Conservation (phyloP, 257 asterid species). For the Leonotis leonurus region DNA sequence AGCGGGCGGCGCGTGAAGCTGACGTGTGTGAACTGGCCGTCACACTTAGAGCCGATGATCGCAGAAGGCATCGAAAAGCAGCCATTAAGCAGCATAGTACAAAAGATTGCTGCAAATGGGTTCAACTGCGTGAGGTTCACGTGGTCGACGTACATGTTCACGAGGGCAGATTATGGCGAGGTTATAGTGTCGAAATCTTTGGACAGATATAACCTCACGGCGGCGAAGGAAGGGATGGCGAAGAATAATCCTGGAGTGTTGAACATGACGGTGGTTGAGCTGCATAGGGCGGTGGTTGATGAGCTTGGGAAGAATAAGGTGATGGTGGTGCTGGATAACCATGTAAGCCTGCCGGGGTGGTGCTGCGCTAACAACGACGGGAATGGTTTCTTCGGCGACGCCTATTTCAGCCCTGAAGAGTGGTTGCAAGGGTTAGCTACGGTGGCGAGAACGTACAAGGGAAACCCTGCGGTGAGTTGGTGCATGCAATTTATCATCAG, state of each 20-base stretch:
- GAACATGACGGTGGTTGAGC: slow-evolving; percentile 30
- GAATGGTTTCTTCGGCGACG: slow-evolving; percentile 74
- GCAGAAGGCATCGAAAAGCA: no score
- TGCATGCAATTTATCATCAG: background rate
- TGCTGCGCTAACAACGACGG: slow-evolving; percentile 53
- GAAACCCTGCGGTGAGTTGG: slow-evolving; percentile 29
- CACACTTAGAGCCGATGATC: no score
- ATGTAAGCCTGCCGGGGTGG: slow-evolving; percentile 60
- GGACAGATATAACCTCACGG: slow-evolving; percentile 23
- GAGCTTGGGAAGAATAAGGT: slow-evolving; percentile 35
- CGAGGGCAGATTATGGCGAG: slow-evolving; percentile 31
- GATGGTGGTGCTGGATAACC: slow-evolving; percentile 69
- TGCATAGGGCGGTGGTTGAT: slow-evolving; percentile 41
- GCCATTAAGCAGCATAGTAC: slow-evolving; percentile 27
- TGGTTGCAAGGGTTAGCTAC: slow-evolving; percentile 44
- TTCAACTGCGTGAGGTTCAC: slow-evolving; percentile 74
- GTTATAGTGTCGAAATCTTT: slow-evolving; percentile 37
- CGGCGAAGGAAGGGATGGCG: slow-evolving; percentile 36
- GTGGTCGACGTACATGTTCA: slow-evolving; percentile 61
- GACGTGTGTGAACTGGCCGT: no score
- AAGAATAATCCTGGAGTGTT: slow-evolving; percentile 39
- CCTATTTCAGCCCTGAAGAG: slow-evolving; percentile 37
- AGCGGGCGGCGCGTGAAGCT: no score
- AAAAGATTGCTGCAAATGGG: slow-evolving; percentile 28
- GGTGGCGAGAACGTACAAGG: slow-evolving; percentile 41